Percentiles rank a stretch among this genome's conserved stretches.
Conservation (phyloP, 176 grass and related monocot species). For the Triticum dicoccoides region DNA sequence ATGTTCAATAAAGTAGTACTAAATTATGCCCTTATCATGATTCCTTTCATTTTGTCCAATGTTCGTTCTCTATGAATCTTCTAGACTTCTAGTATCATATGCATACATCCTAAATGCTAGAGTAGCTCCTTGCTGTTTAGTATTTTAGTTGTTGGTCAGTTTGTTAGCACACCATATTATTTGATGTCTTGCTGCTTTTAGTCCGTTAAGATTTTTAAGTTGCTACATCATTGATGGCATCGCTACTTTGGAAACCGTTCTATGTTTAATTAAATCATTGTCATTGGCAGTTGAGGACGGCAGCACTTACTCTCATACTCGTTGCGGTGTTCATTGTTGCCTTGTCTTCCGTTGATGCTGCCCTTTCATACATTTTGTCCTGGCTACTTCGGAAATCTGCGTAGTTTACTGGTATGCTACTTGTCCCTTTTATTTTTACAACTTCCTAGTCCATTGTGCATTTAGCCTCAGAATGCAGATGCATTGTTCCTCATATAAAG, state of each 20-base stretch:
- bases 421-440: neutral
- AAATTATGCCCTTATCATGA: neutral
- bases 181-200: constrained; percentile 4
- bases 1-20: neutral
- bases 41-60: neutral
- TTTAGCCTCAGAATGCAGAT: neutral
- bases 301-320: constrained; percentile 66
- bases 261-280: constrained; percentile 17
- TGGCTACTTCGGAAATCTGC: constrained; percentile 73
- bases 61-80: neutral
- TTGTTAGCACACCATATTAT: neutral
- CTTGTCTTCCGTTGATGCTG: constrained; percentile 72
- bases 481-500: neutral
- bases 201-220: neutral
- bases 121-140: neutral
- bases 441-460: constrained; percentile 10
- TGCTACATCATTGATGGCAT: neutral
- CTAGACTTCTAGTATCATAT: neutral
- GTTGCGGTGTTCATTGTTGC: constrained; percentile 81
- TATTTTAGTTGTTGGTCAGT: neutral
- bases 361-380: constrained; percentile 73
- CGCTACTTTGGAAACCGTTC: neutral
- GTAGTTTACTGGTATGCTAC: constrained; percentile 45
- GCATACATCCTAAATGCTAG: neutral
- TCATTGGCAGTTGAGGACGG: constrained; percentile 73